Evolutionary conservation across 306 rosid species (phyloP).

Genomic region (Lablab purpureus): DNA sequence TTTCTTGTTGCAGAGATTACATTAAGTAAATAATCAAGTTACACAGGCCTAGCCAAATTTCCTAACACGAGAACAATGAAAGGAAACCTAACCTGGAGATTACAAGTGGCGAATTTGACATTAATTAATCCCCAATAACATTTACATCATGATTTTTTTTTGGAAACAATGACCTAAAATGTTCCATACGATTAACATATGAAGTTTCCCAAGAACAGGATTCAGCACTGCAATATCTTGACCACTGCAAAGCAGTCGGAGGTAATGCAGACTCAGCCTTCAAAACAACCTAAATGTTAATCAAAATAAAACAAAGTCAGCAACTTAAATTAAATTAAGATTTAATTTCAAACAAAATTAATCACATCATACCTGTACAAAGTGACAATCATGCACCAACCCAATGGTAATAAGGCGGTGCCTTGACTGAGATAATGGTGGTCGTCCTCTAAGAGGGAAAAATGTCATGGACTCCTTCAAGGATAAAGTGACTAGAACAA

Average conservation of each 20-base stretch:
- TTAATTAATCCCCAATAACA: background rate
- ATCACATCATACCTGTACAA: slow-evolving; percentile 1
- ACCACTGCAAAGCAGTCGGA: slow-evolving; percentile 1
- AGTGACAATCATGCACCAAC: slow-evolving; percentile 11
- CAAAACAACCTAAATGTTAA: background rate
- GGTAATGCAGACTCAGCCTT: background rate
- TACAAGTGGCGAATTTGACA: background rate
- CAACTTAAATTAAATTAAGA: background rate
- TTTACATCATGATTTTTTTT: background rate
- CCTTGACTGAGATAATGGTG: slow-evolving; percentile 6
- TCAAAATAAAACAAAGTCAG: slow-evolving; percentile 6
- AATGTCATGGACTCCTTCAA: background rate
- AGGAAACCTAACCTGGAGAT: background rate
- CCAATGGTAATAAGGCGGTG: background rate
- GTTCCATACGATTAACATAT: slow-evolving; percentile 7
- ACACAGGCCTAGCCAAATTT: background rate
- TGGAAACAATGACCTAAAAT: slow-evolving; percentile 3
- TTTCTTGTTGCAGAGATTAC: background rate
- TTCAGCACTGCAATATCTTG: background rate
- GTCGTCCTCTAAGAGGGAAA: slow-evolving; percentile 15
- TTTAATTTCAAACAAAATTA: background rate
- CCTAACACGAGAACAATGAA: background rate
- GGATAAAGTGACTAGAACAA: background rate
- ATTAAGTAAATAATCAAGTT: background rate
- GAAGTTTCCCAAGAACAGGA: slow-evolving; percentile 25